phyloP scores from a whole-genome alignment of 345 rosid genomes.

The Eucalyptus cloeziana region DNA sequence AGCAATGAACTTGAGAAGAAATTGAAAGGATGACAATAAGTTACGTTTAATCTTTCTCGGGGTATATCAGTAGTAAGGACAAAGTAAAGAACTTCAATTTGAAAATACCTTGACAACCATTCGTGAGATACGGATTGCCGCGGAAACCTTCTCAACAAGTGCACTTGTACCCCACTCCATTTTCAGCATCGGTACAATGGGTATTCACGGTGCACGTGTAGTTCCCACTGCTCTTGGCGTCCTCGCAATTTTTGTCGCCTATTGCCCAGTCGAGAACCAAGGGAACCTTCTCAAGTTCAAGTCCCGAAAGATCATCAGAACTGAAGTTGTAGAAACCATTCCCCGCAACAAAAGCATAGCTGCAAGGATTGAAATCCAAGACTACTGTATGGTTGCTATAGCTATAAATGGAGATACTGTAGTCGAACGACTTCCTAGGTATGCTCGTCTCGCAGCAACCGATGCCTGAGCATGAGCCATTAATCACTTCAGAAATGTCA shows the following conservation, averaged over 20 bases:
- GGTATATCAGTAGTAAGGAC: background rate
- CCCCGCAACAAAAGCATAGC: conserved; percentile 5
- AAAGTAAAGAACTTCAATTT: background rate
- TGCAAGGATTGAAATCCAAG: conserved; percentile 1
- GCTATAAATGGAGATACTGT: background rate
- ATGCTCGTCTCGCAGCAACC: conserved; percentile 8
- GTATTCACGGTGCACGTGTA: conserved; percentile 5
- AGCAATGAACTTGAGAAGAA: background rate
- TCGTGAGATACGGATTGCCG: background rate
- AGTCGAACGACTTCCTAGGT: background rate
- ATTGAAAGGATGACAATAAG: too few species aligned
- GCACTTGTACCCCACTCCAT: background rate
- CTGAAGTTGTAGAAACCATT: background rate
- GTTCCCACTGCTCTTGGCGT: background rate
- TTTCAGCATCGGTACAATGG: background rate
- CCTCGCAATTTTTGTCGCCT: background rate
- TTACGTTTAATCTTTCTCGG: too few species aligned
- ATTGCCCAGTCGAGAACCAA: conserved; percentile 15
- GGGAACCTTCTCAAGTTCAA: background rate
- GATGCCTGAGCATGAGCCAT: conserved; percentile 1
- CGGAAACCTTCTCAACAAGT: background rate
- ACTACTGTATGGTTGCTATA: background rate
- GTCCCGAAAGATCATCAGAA: background rate
- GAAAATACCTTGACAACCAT: background rate
- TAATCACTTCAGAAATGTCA: background rate